Conservation (phyloP, 164 flowering plant species). For the Vitis riparia region DNA sequence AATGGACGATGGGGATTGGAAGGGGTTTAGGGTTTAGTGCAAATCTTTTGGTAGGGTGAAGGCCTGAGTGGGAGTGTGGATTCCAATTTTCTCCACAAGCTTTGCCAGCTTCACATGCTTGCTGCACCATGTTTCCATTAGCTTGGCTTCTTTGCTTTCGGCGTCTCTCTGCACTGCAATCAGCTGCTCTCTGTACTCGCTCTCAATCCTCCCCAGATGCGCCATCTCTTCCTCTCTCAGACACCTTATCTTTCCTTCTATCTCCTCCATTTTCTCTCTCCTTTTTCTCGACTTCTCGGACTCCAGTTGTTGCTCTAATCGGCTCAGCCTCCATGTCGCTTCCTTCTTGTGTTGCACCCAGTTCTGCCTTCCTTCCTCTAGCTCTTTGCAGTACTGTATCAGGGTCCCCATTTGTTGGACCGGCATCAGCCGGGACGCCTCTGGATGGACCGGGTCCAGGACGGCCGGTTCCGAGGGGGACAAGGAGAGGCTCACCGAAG, state of each 20-base stretch:
- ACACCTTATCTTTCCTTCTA: conserved; percentile 33
- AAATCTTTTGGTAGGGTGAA: not conserved
- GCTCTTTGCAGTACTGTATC: conserved; percentile 29
- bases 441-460: not conserved
- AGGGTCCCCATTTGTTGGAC: conserved; percentile 10
- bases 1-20: not conserved
- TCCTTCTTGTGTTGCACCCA: conserved; percentile 49
- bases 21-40: not conserved
- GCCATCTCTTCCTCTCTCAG: conserved; percentile 38
- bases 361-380: conserved; percentile 35
- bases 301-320: conserved; percentile 47
- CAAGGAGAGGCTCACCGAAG: conserved; percentile 23
- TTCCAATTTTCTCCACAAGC: conserved; percentile 30
- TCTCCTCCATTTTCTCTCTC: conserved; percentile 44
- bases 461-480: conserved; percentile 20
- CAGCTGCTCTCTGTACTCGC: conserved; percentile 33
- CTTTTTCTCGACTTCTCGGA: conserved; percentile 38
- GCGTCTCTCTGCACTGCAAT: conserved; percentile 31
- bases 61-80: not conserved
- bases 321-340: conserved; percentile 41
- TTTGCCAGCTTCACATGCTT: conserved; percentile 34
- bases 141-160: conserved; percentile 35
- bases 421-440: conserved; percentile 1
- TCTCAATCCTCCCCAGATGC: conserved; percentile 23
- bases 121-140: conserved; percentile 30